Evolutionary conservation across 306 rosid genomes (phyloP).

Genomic region (Vigna mungo): DNA sequence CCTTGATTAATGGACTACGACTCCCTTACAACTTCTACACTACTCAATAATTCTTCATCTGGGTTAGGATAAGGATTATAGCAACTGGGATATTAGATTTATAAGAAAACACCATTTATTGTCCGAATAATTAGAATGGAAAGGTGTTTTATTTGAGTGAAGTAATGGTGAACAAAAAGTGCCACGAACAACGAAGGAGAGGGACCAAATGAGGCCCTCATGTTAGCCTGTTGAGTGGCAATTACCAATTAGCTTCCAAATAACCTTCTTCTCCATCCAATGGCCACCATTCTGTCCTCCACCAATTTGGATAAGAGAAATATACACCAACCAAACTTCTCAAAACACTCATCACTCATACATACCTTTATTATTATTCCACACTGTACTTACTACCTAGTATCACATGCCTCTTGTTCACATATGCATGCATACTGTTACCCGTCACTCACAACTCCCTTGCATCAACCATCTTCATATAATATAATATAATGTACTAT

Average conservation of each 20-base stretch:
- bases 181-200: constrained; percentile 43
- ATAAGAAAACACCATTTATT: constrained; percentile 27
- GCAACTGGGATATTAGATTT: constrained; percentile 36
- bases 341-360: constrained; percentile 33
- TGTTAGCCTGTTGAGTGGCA: constrained; percentile 44
- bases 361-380: constrained; percentile 3
- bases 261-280: constrained; percentile 9
- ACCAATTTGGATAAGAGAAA: constrained; percentile 32
- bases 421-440: not conserved
- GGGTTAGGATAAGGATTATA: not conserved
- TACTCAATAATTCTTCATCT: not conserved
- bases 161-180: constrained; percentile 34
- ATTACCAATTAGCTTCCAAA: constrained; percentile 33
- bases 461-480: not conserved
- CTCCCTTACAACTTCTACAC: constrained; percentile 4
- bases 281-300: constrained; percentile 34
- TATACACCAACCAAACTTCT: not conserved
- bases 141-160: constrained; percentile 31
- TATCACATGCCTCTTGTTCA: not conserved
- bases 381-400: not conserved
- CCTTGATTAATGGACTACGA: constrained; percentile 43
- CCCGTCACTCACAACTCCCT: not conserved
- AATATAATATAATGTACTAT: not conserved
- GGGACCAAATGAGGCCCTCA: constrained; percentile 46
- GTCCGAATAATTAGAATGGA: constrained; percentile 36